A percentile compares a stretch with the other conserved stretches of the same genome.
These are phyloP conservation scores for Chaetomium sp. DNA, from an alignment of 2,329 filamentous ascomycete species.

Conservation along the genomic window DNA sequence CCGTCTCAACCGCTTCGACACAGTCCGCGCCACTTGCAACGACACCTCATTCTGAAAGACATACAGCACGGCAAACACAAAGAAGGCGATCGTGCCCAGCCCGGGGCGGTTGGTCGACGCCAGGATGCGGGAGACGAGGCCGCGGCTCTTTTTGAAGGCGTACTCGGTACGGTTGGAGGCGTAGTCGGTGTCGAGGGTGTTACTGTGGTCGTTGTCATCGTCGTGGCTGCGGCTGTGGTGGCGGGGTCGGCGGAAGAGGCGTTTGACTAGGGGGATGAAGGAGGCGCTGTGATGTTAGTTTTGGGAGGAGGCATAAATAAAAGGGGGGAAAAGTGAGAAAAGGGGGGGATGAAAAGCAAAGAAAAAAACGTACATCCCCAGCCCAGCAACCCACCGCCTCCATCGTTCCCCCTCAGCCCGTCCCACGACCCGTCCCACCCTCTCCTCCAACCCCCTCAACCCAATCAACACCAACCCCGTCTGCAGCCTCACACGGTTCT, in stretches of 20 bases:
- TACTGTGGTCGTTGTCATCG: constrained; percentile 26
- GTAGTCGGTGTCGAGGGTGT: no score
- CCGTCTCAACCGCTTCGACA: constrained; percentile 43
- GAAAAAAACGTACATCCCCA: constrained; percentile 39
- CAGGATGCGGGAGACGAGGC: constrained; percentile 45
- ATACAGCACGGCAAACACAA: constrained; percentile 52
- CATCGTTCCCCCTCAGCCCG: constrained; percentile 44
- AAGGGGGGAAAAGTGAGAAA: background rate
- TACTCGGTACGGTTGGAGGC: constrained; percentile 51
- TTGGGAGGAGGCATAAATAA: background rate
- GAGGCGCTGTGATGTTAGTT: constrained; percentile 33
- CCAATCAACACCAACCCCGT: constrained; percentile 38
- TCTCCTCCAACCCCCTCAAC: constrained; percentile 37
- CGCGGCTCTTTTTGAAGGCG: constrained; percentile 46
- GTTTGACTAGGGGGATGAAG: constrained; percentile 46
- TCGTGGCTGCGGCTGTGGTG: constrained; percentile 13
- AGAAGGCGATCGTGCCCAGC: constrained; percentile 45
- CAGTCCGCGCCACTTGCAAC: constrained; percentile 46
- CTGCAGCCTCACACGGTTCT: constrained; percentile 39
- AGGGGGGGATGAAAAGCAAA: background rate
- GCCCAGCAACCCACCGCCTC: constrained; percentile 47
- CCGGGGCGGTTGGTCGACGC: constrained; percentile 38
- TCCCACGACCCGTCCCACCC: constrained; percentile 39
- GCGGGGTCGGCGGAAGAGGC: constrained; percentile 42
- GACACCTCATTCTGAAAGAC: constrained; percentile 54